Base-by-base conservation (phyloP, 2,329 filamentous ascomycete genomes). In the Anthostomella pinea region DNA sequence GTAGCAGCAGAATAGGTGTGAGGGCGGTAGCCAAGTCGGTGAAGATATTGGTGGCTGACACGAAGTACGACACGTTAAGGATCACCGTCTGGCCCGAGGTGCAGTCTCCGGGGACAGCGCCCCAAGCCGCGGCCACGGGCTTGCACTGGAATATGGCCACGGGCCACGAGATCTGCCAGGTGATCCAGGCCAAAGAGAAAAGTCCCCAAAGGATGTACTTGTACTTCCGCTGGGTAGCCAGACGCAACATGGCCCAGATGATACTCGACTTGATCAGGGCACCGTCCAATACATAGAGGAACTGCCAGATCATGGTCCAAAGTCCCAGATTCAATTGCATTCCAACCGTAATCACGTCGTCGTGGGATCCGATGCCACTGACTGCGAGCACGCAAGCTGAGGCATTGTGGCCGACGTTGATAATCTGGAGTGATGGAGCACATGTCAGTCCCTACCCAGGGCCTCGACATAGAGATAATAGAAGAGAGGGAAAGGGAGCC, bases 61-160 rank as follows among this genome's bases (percentile, higher is more conserved):
- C 41, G 9, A 43, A 43, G 21, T 43, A 43, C 18, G 37, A 36
- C 11, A 43, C 41, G 7, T 40, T 18, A 13, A 43, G 25, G 22
- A 43, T 43, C 22, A 43, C 41, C 29, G 20, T 30, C 20, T 43
- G 37, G 16, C 41, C 41, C 25, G 41, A 41, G 4, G 33, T 33
- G 36, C 41, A 43, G 28, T 43, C 41, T 13, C 41, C 41, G 7
- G 38, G 28, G 17, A 35, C n/a, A n/a, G n/a, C 41, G 15, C 37
- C 38, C 41, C 41, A 43, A 7, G 41, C 41, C 17, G 41, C 41
- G 4, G 41, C 24, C 17, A 43, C 41, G 13, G 41, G 41, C 24
- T 34, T 43, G 37, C 41, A 43, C 33, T 43, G 41, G 23, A 43
- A 43, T 6, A 43, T 43, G 26, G 41, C 41, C n/a, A 43, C 41